phyloP scores from a whole-genome alignment of 345 rosid genomes.

The Dovyalis caffra region DNA sequence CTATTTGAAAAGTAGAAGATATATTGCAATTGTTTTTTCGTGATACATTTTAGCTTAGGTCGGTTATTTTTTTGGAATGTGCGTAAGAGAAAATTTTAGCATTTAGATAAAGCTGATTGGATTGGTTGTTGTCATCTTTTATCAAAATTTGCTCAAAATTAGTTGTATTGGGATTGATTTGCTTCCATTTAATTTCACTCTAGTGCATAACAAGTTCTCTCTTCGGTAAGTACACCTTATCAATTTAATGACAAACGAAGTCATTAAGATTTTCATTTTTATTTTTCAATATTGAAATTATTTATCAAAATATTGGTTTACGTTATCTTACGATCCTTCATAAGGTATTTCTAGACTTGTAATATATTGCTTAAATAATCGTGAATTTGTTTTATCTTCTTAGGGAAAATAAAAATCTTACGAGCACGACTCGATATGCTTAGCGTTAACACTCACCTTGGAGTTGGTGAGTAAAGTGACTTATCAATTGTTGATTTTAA shows the following conservation, averaged over 20 bases:
- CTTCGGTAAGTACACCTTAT: neutral
- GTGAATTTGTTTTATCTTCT: conserved; percentile 3
- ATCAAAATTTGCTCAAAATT: neutral
- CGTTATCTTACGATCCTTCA: neutral
- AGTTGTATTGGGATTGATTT: neutral
- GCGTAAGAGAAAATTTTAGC: neutral
- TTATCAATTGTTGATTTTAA: neutral
- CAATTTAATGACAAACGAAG: neutral
- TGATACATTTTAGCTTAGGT: too few relatives aligned
- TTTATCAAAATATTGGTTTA: neutral
- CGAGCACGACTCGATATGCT: conserved; percentile 36
- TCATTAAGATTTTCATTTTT: neutral
- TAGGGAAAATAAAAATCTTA: conserved; percentile 35
- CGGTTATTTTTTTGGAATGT: neutral
- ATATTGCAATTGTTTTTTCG: too few relatives aligned
- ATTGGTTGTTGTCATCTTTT: neutral
- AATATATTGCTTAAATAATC: neutral
- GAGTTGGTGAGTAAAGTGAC: conserved; percentile 26
- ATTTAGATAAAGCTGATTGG: neutral
- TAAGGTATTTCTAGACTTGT: neutral
- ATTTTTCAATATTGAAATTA: neutral
- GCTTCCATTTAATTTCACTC: neutral
- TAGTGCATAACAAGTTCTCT: neutral
- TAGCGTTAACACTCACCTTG: conserved; percentile 34
- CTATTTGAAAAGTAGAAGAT: neutral